Evolutionary conservation across 768 basidiomycete genomes (phyloP).

Genomic region (Podaxis sp.): DNA sequence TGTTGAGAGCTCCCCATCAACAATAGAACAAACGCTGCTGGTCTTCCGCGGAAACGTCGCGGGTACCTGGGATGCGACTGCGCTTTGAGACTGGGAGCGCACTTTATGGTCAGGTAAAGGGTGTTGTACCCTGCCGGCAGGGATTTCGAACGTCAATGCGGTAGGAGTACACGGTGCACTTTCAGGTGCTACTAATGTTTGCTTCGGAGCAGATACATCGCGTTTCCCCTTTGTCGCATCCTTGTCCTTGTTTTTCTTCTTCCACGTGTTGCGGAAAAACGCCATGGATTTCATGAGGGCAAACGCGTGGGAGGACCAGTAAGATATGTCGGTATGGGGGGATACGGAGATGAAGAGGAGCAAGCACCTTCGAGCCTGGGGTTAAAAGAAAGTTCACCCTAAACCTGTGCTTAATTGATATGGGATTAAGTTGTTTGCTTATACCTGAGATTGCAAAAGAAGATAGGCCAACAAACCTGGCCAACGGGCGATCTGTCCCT

Average conservation of each 20-base stretch:
- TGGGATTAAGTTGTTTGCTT: slow-evolving; percentile 23
- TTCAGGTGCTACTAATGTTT: background rate
- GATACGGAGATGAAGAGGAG: slow-evolving; percentile 9
- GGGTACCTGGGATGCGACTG: background rate
- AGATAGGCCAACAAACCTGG: slow-evolving; percentile 19
- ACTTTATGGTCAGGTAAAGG: background rate
- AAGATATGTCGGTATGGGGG: background rate
- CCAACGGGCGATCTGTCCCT: slow-evolving; percentile 36
- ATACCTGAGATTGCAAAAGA: slow-evolving; percentile 25
- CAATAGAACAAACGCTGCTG: slow-evolving; percentile 8
- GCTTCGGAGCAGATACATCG: background rate
- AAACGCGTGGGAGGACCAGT: slow-evolving; percentile 6
- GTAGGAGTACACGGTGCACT: slow-evolving; percentile 12
- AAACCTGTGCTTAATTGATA: slow-evolving; percentile 24
- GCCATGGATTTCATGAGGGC: slow-evolving; percentile 37
- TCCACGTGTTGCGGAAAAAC: slow-evolving; percentile 41
- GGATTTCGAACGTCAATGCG: slow-evolving; percentile 1
- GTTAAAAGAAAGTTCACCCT: slow-evolving; percentile 3
- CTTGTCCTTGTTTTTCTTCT: slow-evolving; percentile 29
- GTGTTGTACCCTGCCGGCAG: background rate
- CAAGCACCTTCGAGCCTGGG: slow-evolving; percentile 1
- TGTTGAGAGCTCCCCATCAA: background rate
- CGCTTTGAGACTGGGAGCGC: slow-evolving; percentile 4
- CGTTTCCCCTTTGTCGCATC: slow-evolving; percentile 1
- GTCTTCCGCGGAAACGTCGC: slow-evolving; percentile 1